A percentile compares a stretch with the other conserved stretches of the same genome.
Evolutionary conservation across 345 rosid species (phyloP).

Genomic region (Populus alba): DNA sequence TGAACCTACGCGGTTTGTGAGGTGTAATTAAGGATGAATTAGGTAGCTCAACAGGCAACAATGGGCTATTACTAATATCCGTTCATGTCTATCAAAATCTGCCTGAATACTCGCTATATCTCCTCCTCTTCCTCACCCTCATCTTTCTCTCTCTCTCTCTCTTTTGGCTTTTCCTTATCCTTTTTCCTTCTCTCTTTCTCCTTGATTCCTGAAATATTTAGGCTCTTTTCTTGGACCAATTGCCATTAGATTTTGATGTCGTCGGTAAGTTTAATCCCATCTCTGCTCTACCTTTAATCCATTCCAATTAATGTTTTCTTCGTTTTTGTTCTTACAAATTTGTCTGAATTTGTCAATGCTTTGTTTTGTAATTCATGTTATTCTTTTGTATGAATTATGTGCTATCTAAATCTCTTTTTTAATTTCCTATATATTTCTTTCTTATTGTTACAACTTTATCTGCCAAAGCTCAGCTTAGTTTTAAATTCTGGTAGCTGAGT

Average conservation of each 20-base stretch:
- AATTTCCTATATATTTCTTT: too few relatives aligned
- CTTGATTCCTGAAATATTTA: not conserved
- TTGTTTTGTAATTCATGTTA: too few relatives aligned
- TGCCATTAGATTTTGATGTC: slow-evolving; percentile 14
- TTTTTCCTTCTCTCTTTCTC: not conserved
- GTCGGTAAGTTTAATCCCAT: slow-evolving; percentile 18
- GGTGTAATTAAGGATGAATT: too few relatives aligned
- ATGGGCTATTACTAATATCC: not conserved
- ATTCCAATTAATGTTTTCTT: not conserved
- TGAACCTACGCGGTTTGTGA: too few relatives aligned
- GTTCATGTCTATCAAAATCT: not conserved
- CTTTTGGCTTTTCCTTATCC: not conserved
- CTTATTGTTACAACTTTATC: too few relatives aligned
- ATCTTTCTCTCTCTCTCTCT: not conserved
- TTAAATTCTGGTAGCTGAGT: too few relatives aligned
- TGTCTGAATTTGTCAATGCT: not conserved
- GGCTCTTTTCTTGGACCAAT: not conserved
- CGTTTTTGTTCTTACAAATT: not conserved
- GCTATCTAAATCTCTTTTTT: too few relatives aligned
- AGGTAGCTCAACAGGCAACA: not conserved
- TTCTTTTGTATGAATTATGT: not conserved
- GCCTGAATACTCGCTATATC: slow-evolving; percentile 1
- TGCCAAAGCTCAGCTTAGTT: too few relatives aligned
- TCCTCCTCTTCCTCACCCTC: not conserved
- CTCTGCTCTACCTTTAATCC: not conserved